Evolutionary conservation across 352 stramenopile genomes (phyloP), one percentile per base, ranked within the genome.

Genomic region (Phytopythium delawarense): DNA sequence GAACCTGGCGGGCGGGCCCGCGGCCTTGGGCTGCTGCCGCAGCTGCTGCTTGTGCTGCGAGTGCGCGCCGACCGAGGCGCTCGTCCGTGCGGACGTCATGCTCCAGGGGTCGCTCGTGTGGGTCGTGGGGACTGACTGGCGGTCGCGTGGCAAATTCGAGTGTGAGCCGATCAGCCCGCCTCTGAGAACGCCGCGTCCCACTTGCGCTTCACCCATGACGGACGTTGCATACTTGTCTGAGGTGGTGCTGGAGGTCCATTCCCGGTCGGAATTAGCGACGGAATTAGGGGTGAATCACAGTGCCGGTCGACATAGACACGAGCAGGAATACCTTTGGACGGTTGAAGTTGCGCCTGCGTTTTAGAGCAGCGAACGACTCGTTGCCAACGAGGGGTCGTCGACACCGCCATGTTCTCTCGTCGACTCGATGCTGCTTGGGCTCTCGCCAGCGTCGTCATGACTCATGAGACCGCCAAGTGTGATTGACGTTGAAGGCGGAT

Each of bases 1-100:
- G 55, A 46, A 57, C 61, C 37, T 53, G 40, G 35, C 66, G 51
- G 52, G 46, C 46, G 32, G 57, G 57, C 40, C 59, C 44, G 30
- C 44, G 20, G 32, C 57, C 61, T 65, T 64, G 61, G 61, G 63
- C 60, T 77, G 52, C 34, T 45, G 52, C 18, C n/a, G 23, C 50
- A 42, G 28, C 50, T 57, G 70, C 48, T 71, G 55, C 61, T 67
- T 64, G 20, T 63, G 57, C n/a, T 73, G 56, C 9, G 59, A 56
- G 51, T 37, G 40, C 18, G 61, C 54, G 39, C 16, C 25, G 42
- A 6, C 37, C 50, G 28, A 59, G 48, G 42, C 42, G 34, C 56
- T 69, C 1, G 40, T 21, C 25, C 61, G 49, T 9, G 57, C 64
- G 15, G 69, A 70, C 25, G 63, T 74, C 70, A 74, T 77, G 40